phyloP scores from a whole-genome alignment of 2,329 filamentous ascomycete genomes.

The Penicillium frequentans region DNA sequence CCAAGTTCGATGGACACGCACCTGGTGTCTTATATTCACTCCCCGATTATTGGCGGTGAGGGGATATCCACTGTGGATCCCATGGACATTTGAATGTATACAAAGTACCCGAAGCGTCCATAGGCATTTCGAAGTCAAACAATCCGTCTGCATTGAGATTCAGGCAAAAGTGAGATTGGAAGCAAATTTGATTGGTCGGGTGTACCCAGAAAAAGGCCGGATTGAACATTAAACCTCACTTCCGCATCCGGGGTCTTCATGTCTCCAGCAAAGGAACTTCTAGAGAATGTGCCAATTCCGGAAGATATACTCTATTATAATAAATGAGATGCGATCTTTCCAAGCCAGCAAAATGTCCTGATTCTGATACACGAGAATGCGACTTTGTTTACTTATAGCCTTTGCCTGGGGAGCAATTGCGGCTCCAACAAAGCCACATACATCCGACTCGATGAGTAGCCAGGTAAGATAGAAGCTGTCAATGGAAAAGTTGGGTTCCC shows the following conservation, averaged over 20 bases:
- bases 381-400: neutral
- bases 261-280: neutral
- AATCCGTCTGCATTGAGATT: too few species aligned
- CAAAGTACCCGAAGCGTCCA: neutral
- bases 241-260: neutral
- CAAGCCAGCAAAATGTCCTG: neutral
- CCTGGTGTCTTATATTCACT: constrained; percentile 5
- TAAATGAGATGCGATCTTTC: neutral
- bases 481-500: neutral
- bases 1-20: neutral
- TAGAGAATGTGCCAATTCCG: neutral
- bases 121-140: neutral
- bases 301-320: neutral
- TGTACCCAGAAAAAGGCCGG: neutral
- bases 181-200: too few species aligned
- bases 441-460: neutral
- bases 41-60: constrained; percentile 18
- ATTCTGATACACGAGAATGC: neutral
- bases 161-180: too few species aligned
- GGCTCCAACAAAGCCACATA: neutral
- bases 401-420: neutral
- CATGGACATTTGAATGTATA: neutral
- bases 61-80: constrained; percentile 22
- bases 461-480: neutral
- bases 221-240: neutral